These are phyloP conservation scores for Exophiala oligosperma DNA, from an alignment of 2,329 filamentous ascomycete genomes.

Conservation along the genomic window DNA sequence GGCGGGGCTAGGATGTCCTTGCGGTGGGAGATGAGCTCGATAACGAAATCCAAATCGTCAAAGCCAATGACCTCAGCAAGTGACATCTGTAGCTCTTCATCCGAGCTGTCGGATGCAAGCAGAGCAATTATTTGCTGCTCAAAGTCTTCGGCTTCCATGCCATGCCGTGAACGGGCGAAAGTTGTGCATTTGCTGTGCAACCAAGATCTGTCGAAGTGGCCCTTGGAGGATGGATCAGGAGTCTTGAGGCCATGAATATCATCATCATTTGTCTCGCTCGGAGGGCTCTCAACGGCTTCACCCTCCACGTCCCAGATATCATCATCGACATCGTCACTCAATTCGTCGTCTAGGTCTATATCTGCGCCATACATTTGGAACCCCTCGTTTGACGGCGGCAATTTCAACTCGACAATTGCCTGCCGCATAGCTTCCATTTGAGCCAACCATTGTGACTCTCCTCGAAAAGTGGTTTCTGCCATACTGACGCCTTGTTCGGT, in stretches of 20 bases:
- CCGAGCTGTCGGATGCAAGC: slow-evolving; percentile 66
- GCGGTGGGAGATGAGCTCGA: slow-evolving; percentile 80
- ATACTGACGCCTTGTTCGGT: slow-evolving; percentile 11
- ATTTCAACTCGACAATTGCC: slow-evolving; percentile 72
- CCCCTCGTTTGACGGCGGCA: slow-evolving; percentile 50
- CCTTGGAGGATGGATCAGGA: slow-evolving; percentile 31
- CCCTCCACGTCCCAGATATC: slow-evolving; percentile 89
- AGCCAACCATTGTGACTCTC: slow-evolving; percentile 73
- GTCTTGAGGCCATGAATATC: slow-evolving; percentile 47
- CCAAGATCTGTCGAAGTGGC: slow-evolving; percentile 65
- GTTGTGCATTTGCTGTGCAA: slow-evolving; percentile 66
- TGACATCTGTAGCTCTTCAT: slow-evolving; percentile 88
- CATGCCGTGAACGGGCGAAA: slow-evolving; percentile 66
- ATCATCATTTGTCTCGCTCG: slow-evolving; percentile 68
- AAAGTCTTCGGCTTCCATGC: slow-evolving; percentile 68
- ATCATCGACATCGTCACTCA: slow-evolving; percentile 64
- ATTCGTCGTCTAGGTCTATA: slow-evolving; percentile 58
- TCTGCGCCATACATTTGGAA: slow-evolving; percentile 56
- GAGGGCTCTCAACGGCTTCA: slow-evolving; percentile 23
- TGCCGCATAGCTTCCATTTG: slow-evolving; percentile 85
- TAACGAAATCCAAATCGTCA: slow-evolving; percentile 89
- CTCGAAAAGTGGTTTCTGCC: slow-evolving; percentile 22
- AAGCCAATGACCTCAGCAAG: slow-evolving; percentile 90
- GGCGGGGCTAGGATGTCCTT: slow-evolving; percentile 60
- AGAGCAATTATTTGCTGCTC: slow-evolving; percentile 75